These are phyloP conservation scores for Yamadazyma spencermartinsiae DNA, from an alignment of 1,139 yeast genomes.

Conservation along the genomic window DNA sequence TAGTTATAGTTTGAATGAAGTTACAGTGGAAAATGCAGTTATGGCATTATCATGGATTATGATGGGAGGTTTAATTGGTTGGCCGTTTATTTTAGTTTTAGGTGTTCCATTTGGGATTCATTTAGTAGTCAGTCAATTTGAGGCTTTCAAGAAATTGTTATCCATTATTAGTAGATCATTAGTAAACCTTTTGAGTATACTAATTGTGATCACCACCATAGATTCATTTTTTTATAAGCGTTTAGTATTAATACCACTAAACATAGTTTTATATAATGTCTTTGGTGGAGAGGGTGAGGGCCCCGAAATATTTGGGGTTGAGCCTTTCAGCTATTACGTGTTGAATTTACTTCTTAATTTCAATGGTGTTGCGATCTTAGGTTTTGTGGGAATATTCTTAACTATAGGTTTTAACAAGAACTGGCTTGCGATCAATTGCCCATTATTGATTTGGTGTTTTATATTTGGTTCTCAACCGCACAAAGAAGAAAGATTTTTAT, in stretches of 20 bases:
- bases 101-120: conserved; percentile 58
- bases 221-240: conserved; percentile 71
- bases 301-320: conserved; percentile 89
- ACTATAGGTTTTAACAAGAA: conserved; percentile 17
- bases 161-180: conserved; percentile 19
- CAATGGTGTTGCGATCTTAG: conserved; percentile 54
- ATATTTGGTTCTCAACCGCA: conserved; percentile 80
- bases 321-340: conserved; percentile 76
- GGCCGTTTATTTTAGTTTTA: conserved; percentile 84
- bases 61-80: conserved; percentile 78
- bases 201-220: conserved; percentile 25
- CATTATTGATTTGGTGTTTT: conserved; percentile 61
- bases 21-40: conserved; percentile 14
- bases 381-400: conserved; percentile 37
- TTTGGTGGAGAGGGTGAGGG: conserved; percentile 72
- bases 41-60: conserved; percentile 51
- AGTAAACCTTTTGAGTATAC: conserved; percentile 26
- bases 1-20: conserved; percentile 33
- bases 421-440: conserved; percentile 21
- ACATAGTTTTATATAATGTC: conserved; percentile 83
- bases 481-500: conserved; percentile 89
- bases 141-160: conserved; percentile 13
- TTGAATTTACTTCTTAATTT: conserved; percentile 73
- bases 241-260: conserved; percentile 70
- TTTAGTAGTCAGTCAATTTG: conserved; percentile 16